A percentile compares a stretch with the other conserved stretches of the same genome.
Conservation (phyloP, 164 flowering plant genomes). For the Houttuynia cordata region DNA sequence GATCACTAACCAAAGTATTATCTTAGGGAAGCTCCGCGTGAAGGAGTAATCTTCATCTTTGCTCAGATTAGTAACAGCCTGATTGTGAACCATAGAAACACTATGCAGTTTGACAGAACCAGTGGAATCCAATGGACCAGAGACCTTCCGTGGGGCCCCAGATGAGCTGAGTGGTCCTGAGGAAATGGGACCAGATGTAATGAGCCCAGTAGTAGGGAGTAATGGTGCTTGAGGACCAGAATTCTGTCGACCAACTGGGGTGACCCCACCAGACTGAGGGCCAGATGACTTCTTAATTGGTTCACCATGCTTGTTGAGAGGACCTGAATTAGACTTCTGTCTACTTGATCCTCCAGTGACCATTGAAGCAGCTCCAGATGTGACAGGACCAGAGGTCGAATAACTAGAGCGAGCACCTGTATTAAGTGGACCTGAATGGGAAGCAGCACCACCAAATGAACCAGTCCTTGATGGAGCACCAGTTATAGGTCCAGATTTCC, state of each 20-base stretch:
- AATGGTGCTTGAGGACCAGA: slow-evolving; percentile 78
- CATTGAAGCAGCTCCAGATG: slow-evolving; percentile 43
- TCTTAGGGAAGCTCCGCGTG: slow-evolving; percentile 59
- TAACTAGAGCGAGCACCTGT: slow-evolving; percentile 40
- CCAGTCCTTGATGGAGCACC: slow-evolving; percentile 77
- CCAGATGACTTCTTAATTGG: slow-evolving; percentile 82
- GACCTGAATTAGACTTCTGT: slow-evolving; percentile 86
- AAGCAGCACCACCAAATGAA: slow-evolving; percentile 78
- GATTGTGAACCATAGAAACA: slow-evolving; percentile 56
- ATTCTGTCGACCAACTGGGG: slow-evolving; percentile 61
- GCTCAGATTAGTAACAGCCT: slow-evolving; percentile 73
- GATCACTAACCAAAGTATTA: slow-evolving; percentile 56
- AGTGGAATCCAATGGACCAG: slow-evolving; percentile 67
- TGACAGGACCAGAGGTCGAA: slow-evolving; percentile 41
- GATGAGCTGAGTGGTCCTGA: slow-evolving; percentile 85
- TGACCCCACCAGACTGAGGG: slow-evolving; percentile 77
- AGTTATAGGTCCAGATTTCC: slow-evolving; percentile 82
- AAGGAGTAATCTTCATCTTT: slow-evolving; percentile 73
- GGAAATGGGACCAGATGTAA: slow-evolving; percentile 87
- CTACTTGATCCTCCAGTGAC: slow-evolving; percentile 30
- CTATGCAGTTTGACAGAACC: slow-evolving; percentile 52
- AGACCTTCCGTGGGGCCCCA: slow-evolving; percentile 76
- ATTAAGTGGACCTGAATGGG: slow-evolving; percentile 82
- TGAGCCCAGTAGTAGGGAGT: slow-evolving; percentile 86
- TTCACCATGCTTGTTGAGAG: slow-evolving; percentile 79